Evolutionary conservation across 257 asterid genomes (phyloP), one percentile per base, ranked within the genome.

Genomic region (Plantago elongata): DNA sequence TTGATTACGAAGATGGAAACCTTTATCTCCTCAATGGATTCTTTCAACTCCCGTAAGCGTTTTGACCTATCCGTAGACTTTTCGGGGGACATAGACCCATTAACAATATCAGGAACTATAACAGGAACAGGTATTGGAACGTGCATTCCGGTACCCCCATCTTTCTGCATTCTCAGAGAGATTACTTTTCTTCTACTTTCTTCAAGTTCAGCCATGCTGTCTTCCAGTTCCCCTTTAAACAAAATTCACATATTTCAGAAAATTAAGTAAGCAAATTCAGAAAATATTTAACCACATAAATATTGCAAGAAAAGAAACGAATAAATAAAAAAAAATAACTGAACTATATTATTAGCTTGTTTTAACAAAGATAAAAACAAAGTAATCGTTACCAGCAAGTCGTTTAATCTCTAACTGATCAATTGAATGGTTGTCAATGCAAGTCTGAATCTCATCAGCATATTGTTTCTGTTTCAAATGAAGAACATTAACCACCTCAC

Each of bases 101-200:
- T 89, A 61, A 68, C 74, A 18, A 74, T 72, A 78, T 65, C 60
- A 54, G 87, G 84, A 67, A 68, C 74, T 75, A 79, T 67, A 57
- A 74, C 73, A 64, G 88, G 85, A 63, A 80, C 73, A 48, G 91
- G 72, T 67, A 82, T 79, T 9, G 89, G 89, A 59, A 74, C 77
- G n/a, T 81, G 89, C 75, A 74, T 75, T 58, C 81, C 87, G 67
- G 93, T 75, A 54, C 79, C 75, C 56, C 79, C 90, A 58, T 78
- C 95, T 66, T 83, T 92, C 75, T 92, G 99, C 97, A 92, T 83
- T 82, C 74, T 83, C 79, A 87, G 64, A 74, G 74, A 87, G 54
- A 84, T 80, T 45, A 92, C 75, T 71, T 89, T 92, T 75, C 97
- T 86, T 80, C 94, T 84, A 76, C 91, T 89, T 77, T 89, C 96